Evolutionary conservation across 1,284 basidiomycete genomes (phyloP).

Genomic region (Tranzscheliella williamsii): DNA sequence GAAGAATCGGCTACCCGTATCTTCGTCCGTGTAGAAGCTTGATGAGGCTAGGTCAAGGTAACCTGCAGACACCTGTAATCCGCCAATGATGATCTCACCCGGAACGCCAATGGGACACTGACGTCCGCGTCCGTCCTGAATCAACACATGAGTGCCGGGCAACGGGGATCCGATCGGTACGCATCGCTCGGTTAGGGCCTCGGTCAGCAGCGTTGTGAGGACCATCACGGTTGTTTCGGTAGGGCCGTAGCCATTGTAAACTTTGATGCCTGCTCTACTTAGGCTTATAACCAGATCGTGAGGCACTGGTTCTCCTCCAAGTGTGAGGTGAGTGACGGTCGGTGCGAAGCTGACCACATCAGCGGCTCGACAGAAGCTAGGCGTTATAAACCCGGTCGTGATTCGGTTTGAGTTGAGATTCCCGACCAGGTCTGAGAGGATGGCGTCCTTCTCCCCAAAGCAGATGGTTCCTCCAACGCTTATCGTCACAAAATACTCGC

Average conservation of each 20-base stretch:
- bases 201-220: not conserved
- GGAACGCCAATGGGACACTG: not conserved
- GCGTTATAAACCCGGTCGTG: not conserved
- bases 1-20: not conserved
- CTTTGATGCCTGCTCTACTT: not conserved
- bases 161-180: not conserved
- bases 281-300: not conserved
- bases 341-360: not conserved
- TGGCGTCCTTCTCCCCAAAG: not conserved
- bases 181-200: not conserved
- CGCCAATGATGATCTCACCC: not conserved
- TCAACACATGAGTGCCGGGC: not conserved
- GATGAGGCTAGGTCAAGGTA: not conserved
- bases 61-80: not conserved
- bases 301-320: not conserved
- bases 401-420: not conserved
- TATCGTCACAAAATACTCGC: not conserved
- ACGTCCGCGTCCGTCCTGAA: not conserved
- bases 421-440: not conserved
- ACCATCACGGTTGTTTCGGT: not conserved
- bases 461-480: not conserved
- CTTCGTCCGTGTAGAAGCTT: not conserved
- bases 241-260: not conserved
- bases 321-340: not conserved
- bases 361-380: not conserved